Percentiles rank a stretch among this genome's conserved stretches.
Conservation (phyloP, 1,139 yeast genomes). For the Geotrichum klebahnii region DNA sequence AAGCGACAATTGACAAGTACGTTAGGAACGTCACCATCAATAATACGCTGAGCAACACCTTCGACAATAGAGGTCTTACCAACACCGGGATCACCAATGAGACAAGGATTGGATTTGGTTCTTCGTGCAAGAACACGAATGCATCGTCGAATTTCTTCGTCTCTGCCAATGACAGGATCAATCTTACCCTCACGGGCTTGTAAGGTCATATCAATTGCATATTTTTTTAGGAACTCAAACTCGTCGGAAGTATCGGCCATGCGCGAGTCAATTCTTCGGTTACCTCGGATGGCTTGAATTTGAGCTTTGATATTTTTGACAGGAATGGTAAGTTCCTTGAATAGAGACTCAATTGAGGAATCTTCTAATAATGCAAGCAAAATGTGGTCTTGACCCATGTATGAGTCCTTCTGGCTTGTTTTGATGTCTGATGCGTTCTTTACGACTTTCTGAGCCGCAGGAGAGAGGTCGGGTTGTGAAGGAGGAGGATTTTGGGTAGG, state of each 20-base stretch:
- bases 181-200: constrained; percentile 90
- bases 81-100: constrained; percentile 98
- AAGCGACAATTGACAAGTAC: constrained; percentile 75
- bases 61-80: constrained; percentile 98
- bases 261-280: constrained; percentile 86
- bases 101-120: constrained; percentile 91
- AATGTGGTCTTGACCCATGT: constrained; percentile 90
- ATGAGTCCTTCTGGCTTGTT: constrained; percentile 83
- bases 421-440: constrained; percentile 69
- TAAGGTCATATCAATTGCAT: constrained; percentile 89
- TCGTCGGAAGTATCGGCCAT: constrained; percentile 87
- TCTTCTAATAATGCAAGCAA: constrained; percentile 82
- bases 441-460: constrained; percentile 49
- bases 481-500: constrained; percentile 92
- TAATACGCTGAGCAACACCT: constrained; percentile 96
- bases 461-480: constrained; percentile 62
- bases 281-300: constrained; percentile 82
- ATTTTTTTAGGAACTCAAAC: constrained; percentile 79
- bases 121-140: constrained; percentile 92
- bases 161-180: constrained; percentile 98
- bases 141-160: constrained; percentile 93
- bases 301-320: constrained; percentile 72
- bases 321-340: constrained; percentile 69
- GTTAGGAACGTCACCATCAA: constrained; percentile 91
- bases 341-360: constrained; percentile 59